A percentile compares a stretch with the other conserved stretches of the same genome.
Conservation (phyloP, 2,329 filamentous ascomycete genomes). For the Dissoconium aciculare region DNA sequence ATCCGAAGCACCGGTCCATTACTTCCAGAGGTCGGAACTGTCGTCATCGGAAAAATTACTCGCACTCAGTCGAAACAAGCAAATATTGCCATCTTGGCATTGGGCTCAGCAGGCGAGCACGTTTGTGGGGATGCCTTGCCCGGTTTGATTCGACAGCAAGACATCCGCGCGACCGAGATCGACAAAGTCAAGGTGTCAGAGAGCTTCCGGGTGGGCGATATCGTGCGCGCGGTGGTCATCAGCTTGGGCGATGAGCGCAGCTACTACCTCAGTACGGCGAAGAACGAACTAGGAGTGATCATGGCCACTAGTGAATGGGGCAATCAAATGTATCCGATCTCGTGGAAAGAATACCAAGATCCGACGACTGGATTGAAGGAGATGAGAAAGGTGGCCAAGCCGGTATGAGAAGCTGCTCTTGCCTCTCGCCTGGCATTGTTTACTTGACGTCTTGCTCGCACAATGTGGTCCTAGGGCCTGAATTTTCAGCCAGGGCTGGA, state of each 20-base stretch:
- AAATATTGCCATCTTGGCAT: slow-evolving; percentile 70
- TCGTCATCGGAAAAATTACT: slow-evolving; percentile 72
- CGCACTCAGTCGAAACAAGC: slow-evolving; percentile 76
- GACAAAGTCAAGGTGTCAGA: slow-evolving; percentile 85
- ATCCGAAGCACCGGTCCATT: slow-evolving; percentile 48
- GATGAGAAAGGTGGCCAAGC: slow-evolving; percentile 83
- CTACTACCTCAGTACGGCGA: slow-evolving; percentile 86
- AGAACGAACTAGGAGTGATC: slow-evolving; percentile 83
- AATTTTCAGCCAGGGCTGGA: too few species aligned
- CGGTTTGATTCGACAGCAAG: slow-evolving; percentile 41
- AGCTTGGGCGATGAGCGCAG: slow-evolving; percentile 80
- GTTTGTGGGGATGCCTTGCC: slow-evolving; percentile 19
- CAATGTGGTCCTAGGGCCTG: too few species aligned
- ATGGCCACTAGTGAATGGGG: slow-evolving; percentile 80
- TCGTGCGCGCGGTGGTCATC: slow-evolving; percentile 73
- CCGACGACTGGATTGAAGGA: slow-evolving; percentile 62
- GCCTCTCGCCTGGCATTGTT: too few species aligned
- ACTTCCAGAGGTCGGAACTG: slow-evolving; percentile 68
- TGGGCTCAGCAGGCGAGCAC: slow-evolving; percentile 39
- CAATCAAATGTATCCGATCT: slow-evolving; percentile 82
- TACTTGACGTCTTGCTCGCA: too few species aligned
- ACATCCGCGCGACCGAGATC: slow-evolving; percentile 89
- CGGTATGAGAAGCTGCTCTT: slow-evolving; percentile 56
- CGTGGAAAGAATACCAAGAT: slow-evolving; percentile 90
- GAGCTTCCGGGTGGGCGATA: slow-evolving; percentile 81